Evolutionary conservation across 2,329 filamentous ascomycete genomes (phyloP).

Genomic region (Amesomyces nigricolor): DNA sequence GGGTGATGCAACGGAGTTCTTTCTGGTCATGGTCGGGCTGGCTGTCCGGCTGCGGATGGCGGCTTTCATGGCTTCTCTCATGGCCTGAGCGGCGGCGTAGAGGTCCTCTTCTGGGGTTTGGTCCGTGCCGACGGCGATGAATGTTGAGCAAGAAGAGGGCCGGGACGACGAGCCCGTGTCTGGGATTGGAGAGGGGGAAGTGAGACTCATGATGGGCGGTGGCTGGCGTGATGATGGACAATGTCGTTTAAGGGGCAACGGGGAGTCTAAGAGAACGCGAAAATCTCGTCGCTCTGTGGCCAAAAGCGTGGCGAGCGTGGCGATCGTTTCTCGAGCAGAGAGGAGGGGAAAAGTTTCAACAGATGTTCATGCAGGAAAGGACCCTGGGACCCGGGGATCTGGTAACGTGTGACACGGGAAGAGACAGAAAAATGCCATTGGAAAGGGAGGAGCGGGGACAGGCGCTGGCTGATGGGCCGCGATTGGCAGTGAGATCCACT

Average conservation of each 20-base stretch:
- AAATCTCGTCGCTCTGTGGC: background rate
- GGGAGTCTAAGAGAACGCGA: background rate
- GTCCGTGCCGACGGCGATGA: conserved; percentile 14
- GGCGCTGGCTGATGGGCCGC: conserved; percentile 3
- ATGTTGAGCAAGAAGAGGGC: conserved; percentile 16
- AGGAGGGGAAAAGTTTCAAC: background rate
- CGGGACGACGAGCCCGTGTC: background rate
- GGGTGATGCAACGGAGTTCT: background rate
- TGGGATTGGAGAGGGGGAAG: background rate
- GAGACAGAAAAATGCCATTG: conserved; percentile 5
- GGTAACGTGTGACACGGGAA: conserved; percentile 15
- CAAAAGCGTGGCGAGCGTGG: background rate
- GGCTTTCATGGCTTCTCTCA: background rate
- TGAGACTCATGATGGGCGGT: background rate
- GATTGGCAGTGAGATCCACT: too few relatives aligned
- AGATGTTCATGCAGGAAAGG: background rate
- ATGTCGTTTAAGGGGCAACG: background rate
- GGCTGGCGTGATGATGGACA: background rate
- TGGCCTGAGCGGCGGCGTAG: conserved; percentile 14
- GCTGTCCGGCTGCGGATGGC: background rate
- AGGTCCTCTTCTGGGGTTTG: conserved; percentile 17
- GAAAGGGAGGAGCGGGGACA: background rate
- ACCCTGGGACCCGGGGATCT: conserved; percentile 16
- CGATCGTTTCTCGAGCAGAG: too few relatives aligned
- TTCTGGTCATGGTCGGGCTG: background rate